Conservation (phyloP, 208 protist genomes). For the Trypanosoma rangeli region DNA sequence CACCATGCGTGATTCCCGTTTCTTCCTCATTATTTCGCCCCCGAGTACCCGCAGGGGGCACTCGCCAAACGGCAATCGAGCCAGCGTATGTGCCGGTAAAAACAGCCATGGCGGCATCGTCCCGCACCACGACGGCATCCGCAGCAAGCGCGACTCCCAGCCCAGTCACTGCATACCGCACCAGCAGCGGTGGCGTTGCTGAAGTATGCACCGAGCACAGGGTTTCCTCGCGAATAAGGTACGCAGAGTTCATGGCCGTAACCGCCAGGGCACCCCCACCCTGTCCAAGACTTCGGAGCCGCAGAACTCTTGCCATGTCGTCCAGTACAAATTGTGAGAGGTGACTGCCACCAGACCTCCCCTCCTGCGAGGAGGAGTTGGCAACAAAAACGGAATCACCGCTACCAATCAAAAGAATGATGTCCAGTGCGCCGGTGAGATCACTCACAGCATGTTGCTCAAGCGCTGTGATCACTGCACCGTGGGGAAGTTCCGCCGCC, state of each 20-base stretch:
- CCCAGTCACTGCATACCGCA: conserved; percentile 7
- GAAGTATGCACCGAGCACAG: background rate
- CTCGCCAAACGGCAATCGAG: conserved; percentile 42
- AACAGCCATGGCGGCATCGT: conserved; percentile 9
- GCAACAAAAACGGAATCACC: conserved; percentile 12
- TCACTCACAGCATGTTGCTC: conserved; percentile 11
- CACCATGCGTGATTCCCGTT: background rate
- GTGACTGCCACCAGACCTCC: background rate
- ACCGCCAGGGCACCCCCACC: conserved; percentile 13
- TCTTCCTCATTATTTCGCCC: background rate
- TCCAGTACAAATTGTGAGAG: background rate
- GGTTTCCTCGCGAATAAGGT: conserved; percentile 6
- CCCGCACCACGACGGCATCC: conserved; percentile 29
- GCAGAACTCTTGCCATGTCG: conserved; percentile 10
- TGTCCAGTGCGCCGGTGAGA: background rate
- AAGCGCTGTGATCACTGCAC: conserved; percentile 30
- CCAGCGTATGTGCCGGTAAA: conserved; percentile 69
- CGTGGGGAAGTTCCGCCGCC: conserved; percentile 29
- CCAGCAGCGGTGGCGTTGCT: background rate
- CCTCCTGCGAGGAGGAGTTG: background rate
- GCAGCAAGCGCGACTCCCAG: conserved; percentile 54
- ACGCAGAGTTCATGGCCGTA: conserved; percentile 10
- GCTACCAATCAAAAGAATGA: conserved; percentile 22
- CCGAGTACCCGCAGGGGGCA: background rate
- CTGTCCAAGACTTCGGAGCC: conserved; percentile 11